These are phyloP conservation scores for Rutstroemia sydowiana DNA, from an alignment of 2,329 filamentous ascomycete species.

Conservation along the genomic window DNA sequence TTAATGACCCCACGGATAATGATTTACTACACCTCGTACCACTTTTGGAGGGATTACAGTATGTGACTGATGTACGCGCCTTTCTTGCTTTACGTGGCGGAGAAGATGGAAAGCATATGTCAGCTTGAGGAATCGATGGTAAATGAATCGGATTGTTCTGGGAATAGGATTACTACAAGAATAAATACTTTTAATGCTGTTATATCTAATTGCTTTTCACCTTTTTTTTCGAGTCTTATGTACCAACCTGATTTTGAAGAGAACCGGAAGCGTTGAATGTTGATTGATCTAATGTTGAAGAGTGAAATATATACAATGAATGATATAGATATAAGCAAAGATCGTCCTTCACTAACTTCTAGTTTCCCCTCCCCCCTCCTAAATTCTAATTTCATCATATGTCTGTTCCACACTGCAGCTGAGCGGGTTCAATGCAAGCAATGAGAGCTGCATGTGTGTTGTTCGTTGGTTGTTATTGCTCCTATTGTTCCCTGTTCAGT, in stretches of 20 bases:
- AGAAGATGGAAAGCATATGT: conserved; percentile 55
- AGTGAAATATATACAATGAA: not conserved
- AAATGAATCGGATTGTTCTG: not conserved
- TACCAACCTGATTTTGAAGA: not conserved
- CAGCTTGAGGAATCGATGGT: conserved; percentile 6
- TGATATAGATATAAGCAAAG: not conserved
- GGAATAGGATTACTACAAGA: conserved; percentile 6
- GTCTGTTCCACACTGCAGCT: conserved; percentile 1
- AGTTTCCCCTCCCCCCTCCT: not conserved
- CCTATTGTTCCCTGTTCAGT: not conserved
- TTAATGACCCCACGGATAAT: conserved; percentile 95
- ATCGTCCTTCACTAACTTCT: not conserved
- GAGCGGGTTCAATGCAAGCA: conserved; percentile 10
- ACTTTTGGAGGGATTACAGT: conserved; percentile 87
- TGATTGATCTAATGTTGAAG: too few species aligned
- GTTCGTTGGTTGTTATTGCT: not conserved
- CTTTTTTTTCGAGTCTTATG: too few species aligned
- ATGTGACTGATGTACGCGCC: conserved; percentile 91
- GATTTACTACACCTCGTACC: conserved; percentile 90
- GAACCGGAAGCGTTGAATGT: too few species aligned
- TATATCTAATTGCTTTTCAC: too few species aligned
- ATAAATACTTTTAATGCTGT: conserved; percentile 9
- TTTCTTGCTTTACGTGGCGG: conserved; percentile 82
- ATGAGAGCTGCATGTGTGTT: conserved; percentile 1
- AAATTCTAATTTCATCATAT: too few species aligned